phyloP scores from a whole-genome alignment of 371 early-diverging fungal genomes.

The Dinochytrium kinnereticum region DNA sequence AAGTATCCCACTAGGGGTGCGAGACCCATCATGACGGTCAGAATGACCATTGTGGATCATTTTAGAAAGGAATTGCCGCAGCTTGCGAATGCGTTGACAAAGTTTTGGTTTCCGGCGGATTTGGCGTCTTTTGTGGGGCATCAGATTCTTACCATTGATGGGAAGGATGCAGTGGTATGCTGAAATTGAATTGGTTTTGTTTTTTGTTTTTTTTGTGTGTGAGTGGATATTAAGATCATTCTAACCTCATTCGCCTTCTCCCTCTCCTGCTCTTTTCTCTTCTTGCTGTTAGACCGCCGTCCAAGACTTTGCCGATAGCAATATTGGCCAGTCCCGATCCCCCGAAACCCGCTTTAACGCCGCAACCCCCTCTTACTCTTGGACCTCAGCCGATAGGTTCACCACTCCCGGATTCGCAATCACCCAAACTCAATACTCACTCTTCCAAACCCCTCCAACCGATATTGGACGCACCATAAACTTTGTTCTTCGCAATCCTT shows the following conservation, averaged over 20 bases:
- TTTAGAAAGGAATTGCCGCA: neutral
- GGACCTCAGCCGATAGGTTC: neutral
- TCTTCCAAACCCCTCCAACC: constrained; percentile 9
- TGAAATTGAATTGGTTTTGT: neutral
- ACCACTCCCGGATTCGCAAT: neutral
- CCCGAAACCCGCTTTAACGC: constrained; percentile 19
- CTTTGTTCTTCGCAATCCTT: neutral
- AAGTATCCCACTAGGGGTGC: neutral
- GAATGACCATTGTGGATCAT: neutral
- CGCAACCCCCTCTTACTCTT: constrained; percentile 20
- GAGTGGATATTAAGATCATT: no score
- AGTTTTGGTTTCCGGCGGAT: neutral
- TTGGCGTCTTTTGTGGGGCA: constrained; percentile 3
- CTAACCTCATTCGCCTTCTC: no score
- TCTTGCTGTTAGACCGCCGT: constrained; percentile 8
- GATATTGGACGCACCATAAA: neutral
- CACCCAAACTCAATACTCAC: constrained; percentile 10
- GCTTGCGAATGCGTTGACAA: neutral
- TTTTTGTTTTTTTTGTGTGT: neutral
- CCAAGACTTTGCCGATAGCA: constrained; percentile 14
- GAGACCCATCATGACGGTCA: neutral
- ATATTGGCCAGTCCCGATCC: constrained; percentile 10
- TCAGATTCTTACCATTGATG: constrained; percentile 10
- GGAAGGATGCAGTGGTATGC: constrained; percentile 6
- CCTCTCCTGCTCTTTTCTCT: no score